Base-by-base conservation (phyloP, 345 rosid genomes). In the Brassica juncea region DNA sequence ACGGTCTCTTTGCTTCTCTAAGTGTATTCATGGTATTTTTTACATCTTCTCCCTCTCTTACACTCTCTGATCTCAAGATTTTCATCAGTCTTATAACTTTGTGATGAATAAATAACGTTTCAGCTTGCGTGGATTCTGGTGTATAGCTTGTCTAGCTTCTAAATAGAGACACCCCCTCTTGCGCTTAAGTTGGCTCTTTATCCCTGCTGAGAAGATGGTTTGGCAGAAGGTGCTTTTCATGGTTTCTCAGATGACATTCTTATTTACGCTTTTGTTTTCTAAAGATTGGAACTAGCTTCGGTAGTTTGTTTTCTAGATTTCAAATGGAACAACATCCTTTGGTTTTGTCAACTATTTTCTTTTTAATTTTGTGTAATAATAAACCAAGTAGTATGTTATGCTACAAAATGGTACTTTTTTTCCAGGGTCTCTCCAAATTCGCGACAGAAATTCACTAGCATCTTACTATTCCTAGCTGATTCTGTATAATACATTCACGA, bases 91-190 rank as follows among this genome's bases (percentile, higher is more conserved):
- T 58, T 25, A 0, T 16, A 52, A 27, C 19, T n/a, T 80, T 70
- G 55, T 75, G 44, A 27, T 70, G 75, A 0, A 2, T 52, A 1
- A 1, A 3, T 66, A 70, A 63, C 44, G 32, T 77, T 82, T 82
- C 97, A 94, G 99, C 92, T 94, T 60, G 90, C 95, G 7, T 94
- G 99, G 99, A 85, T 90, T 85, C 86, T 94, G 79, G 91, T 92
- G 79, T 94, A 94, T 88, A 94, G 99, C 92, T 83, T 94, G 89
- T 89, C 85, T 47, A 95, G 92, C 86, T 94, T 94, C 84, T 94
- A 87, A 87, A 94, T 32, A 39, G 73, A 73, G 62, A 78, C 6
- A 2, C 28, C 8, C 30, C 27, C 4, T 70, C 49, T 69, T 62
- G 67, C 8, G 42, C 71, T 68, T 25, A 4, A 61, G 78, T 55